phyloP scores from a whole-genome alignment of 164 flowering plant genomes.

The Nymphaea colorata region DNA sequence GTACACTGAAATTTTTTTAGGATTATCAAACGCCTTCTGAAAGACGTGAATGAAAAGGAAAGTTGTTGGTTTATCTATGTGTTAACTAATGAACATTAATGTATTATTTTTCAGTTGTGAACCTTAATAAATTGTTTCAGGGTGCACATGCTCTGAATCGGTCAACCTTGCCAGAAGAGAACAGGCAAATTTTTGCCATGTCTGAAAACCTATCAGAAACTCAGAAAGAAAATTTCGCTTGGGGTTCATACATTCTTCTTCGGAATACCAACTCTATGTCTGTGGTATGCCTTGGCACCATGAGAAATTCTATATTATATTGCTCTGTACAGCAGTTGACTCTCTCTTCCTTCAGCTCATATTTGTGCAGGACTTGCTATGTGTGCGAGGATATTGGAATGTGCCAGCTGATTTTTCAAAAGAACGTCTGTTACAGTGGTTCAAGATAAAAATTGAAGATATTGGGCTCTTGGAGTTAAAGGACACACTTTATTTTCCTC shows the following conservation, averaged over 20 bases:
- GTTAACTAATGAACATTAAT: no score
- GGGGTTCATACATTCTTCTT: slow-evolving; percentile 70
- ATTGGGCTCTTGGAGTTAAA: slow-evolving; percentile 52
- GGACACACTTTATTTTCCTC: slow-evolving; percentile 63
- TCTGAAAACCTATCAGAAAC: slow-evolving; percentile 35
- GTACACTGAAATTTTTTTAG: no score
- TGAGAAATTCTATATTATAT: background rate
- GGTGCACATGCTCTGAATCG: slow-evolving; percentile 45
- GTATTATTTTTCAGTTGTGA: no score
- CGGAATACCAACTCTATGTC: slow-evolving; percentile 70
- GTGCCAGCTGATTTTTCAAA: slow-evolving; percentile 39
- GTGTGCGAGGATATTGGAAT: slow-evolving; percentile 88
- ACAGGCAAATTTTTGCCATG: slow-evolving; percentile 67
- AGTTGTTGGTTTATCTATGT: no score
- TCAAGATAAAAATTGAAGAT: slow-evolving; percentile 32
- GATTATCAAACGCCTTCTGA: no score
- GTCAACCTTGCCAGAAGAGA: slow-evolving; percentile 42
- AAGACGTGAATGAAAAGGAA: no score
- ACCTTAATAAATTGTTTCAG: slow-evolving; percentile 16
- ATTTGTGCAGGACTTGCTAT: slow-evolving; percentile 35
- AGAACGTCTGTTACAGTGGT: slow-evolving; percentile 37
- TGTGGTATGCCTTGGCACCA: slow-evolving; percentile 32
- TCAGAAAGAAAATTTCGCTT: slow-evolving; percentile 68
- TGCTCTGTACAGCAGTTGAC: background rate
- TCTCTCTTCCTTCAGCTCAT: slow-evolving; percentile 30